These are phyloP conservation scores for Pyrus hybrid DNA, from an alignment of 331 rosid species.

Conservation along the genomic window DNA sequence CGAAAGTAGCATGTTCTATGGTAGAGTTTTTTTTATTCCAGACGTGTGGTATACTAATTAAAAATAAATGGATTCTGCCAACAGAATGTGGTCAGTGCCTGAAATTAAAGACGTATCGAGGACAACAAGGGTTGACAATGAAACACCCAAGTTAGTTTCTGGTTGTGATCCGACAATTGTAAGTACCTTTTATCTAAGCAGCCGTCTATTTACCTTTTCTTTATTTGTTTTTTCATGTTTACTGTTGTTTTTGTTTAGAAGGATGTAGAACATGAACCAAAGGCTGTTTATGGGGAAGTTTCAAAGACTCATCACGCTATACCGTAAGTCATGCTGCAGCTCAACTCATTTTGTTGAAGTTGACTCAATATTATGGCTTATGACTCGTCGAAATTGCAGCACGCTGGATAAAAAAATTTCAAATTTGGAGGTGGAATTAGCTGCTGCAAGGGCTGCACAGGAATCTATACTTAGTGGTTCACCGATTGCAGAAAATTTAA, in stretches of 20 bases:
- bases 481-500: slow-evolving; percentile 25
- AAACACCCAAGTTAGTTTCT: slow-evolving; percentile 19
- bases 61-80: background rate
- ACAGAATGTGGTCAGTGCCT: slow-evolving; percentile 44
- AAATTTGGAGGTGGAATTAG: slow-evolving; percentile 51
- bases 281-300: slow-evolving; percentile 37
- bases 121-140: slow-evolving; percentile 17
- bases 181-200: slow-evolving; percentile 14
- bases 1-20: background rate
- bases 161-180: slow-evolving; percentile 34
- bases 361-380: background rate
- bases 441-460: slow-evolving; percentile 48
- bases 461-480: slow-evolving; percentile 41
- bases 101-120: slow-evolving; percentile 32
- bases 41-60: background rate
- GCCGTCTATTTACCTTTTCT: background rate
- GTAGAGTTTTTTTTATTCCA: background rate
- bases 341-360: background rate
- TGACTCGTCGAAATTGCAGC: slow-evolving; percentile 21
- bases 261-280: slow-evolving; percentile 29
- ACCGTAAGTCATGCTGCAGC: slow-evolving; percentile 26
- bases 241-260: slow-evolving; percentile 15
- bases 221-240: background rate
- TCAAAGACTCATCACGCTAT: slow-evolving; percentile 38
- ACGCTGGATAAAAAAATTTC: slow-evolving; percentile 50